Evolutionary conservation across 768 basidiomycete genomes (phyloP), one percentile per base, ranked within the genome.

Genomic region (Russula lepida): DNA sequence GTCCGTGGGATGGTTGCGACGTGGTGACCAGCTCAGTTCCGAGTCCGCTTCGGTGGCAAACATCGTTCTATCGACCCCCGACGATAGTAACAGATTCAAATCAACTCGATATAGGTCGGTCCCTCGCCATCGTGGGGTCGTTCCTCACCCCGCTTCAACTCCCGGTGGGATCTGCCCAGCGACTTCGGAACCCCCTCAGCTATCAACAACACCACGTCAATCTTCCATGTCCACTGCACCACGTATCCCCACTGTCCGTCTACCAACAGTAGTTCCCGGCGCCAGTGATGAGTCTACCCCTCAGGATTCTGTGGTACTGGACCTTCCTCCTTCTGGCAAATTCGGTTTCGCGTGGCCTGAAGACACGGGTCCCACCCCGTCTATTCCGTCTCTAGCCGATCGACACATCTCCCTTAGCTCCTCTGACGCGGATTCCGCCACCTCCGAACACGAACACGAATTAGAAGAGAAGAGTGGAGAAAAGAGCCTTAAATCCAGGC

Each of bases 341-440:
- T 86, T 86, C 71, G 81, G 78, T 41, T 73, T 86, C 58, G 80
- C 83, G 35, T 84, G 81, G 79, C 78, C 82, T 32, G 70, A 74
- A 35, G 82, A 83, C 33, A 69, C 74, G 47, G 72, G 76, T 15
- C 74, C 75, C 33, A 70, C 74, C 23, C 73, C 73, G 56, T 72
- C 74, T 58, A 67, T 75, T n/a, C 68, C 74, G 27, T 66, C 56
- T 44, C 69, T 25, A 72, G 76, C 65, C 76, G 79, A 66, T 73
- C 78, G 46, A 67, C 71, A 35, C 69, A 44, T 46, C 64, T 69
- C 53, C 54, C 72, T 79, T 64, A 78, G 76, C 67, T 80, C 80
- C 1, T 78, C 78, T n/a, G 79, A 82, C 51, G 76, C 73, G 12
- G 83, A 82, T 62, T 77, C 78, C 21, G 78, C 78, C 65, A 66